Percentiles rank a stretch among this genome's conserved stretches.
Conservation (phyloP, 2,329 filamentous ascomycete species). For the Amphichorda felina region DNA sequence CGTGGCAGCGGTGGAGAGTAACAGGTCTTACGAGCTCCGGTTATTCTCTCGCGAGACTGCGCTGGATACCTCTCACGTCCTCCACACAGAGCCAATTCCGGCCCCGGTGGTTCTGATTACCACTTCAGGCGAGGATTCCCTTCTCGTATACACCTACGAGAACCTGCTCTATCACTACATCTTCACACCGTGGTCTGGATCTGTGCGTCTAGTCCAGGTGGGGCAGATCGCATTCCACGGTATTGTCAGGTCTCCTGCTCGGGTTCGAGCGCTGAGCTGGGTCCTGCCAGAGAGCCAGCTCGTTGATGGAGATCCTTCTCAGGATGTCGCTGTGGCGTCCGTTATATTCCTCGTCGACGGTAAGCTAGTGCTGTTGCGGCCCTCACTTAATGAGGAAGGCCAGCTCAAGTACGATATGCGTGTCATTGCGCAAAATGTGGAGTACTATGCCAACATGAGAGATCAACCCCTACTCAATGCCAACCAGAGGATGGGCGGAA, state of each 20-base stretch:
- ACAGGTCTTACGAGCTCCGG: slow-evolving; percentile 73
- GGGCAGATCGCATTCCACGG: slow-evolving; percentile 96
- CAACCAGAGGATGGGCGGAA: slow-evolving; percentile 6
- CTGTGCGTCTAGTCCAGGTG: slow-evolving; percentile 76
- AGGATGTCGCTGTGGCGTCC: slow-evolving; percentile 86
- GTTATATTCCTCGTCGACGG: slow-evolving; percentile 96
- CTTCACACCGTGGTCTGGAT: slow-evolving; percentile 58
- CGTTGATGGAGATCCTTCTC: slow-evolving; percentile 82
- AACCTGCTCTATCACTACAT: slow-evolving; percentile 94
- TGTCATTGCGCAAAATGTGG: slow-evolving; percentile 88
- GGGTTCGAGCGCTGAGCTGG: slow-evolving; percentile 91
- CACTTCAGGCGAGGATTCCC: slow-evolving; percentile 81
- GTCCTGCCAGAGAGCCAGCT: slow-evolving; percentile 85
- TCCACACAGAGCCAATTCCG: slow-evolving; percentile 68
- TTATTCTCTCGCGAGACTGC: slow-evolving; percentile 80
- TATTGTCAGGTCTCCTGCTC: slow-evolving; percentile 84
- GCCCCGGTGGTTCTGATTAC: slow-evolving; percentile 85
- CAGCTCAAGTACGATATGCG: slow-evolving; percentile 98
- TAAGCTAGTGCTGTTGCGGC: slow-evolving; percentile 85
- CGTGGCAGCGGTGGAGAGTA: slow-evolving; percentile 83
- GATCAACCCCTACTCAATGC: slow-evolving; percentile 51
- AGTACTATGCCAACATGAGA: slow-evolving; percentile 87
- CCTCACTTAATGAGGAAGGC: slow-evolving; percentile 68
- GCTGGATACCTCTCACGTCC: slow-evolving; percentile 59
- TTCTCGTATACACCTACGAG: slow-evolving; percentile 94